phyloP scores from a whole-genome alignment of 139 green algal species.

The Tetradesmus lagerheimii region DNA sequence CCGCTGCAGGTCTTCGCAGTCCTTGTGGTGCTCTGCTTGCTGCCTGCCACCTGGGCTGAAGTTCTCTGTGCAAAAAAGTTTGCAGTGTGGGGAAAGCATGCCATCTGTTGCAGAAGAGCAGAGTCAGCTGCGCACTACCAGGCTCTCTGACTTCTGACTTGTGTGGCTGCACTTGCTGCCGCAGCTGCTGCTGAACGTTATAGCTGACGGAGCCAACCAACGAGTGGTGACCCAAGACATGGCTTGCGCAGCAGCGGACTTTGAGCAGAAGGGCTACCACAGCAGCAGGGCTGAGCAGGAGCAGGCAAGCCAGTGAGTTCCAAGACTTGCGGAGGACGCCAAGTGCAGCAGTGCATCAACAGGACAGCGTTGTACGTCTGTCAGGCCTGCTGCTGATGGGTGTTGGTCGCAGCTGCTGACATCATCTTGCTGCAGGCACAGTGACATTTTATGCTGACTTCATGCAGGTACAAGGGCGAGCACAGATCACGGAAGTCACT shows the following conservation, averaged over 20 bases:
- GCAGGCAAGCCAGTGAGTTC: background rate
- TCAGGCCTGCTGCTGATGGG: background rate
- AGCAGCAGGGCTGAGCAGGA: background rate
- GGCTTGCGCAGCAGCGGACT: conserved; percentile 5
- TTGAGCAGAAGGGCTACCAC: background rate
- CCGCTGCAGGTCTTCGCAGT: background rate
- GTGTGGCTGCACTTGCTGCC: background rate
- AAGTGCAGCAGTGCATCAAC: background rate
- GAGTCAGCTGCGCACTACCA: no score
- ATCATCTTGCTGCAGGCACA: background rate
- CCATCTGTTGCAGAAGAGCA: no score
- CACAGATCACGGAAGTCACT: background rate
- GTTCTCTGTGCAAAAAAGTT: background rate
- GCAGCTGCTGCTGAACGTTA: conserved; percentile 1
- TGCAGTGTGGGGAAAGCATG: no score
- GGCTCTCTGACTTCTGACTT: no score
- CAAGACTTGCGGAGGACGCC: background rate
- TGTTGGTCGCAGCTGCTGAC: background rate
- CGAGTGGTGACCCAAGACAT: background rate
- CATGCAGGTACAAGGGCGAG: background rate
- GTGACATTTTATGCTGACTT: background rate
- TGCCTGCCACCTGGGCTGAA: background rate
- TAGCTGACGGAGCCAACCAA: background rate
- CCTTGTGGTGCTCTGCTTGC: background rate
- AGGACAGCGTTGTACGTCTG: background rate